Percentiles rank a stretch among this genome's conserved stretches.
These are phyloP conservation scores for Kluyveromyces lactis DNA, from an alignment of 805 yeast genomes.

Conservation along the genomic window DNA sequence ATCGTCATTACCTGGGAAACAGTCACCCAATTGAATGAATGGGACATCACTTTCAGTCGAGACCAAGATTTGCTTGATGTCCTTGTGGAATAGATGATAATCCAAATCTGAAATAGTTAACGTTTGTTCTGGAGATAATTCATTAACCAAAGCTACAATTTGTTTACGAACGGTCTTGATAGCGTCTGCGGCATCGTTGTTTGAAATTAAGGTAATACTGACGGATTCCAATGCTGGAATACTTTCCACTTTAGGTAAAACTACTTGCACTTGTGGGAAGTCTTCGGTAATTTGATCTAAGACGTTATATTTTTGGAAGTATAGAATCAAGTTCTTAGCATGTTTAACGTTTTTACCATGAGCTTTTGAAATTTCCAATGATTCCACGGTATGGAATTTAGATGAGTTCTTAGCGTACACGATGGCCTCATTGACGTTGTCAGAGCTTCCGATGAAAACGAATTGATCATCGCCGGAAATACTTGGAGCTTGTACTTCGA, in stretches of 20 bases:
- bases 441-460: conserved; percentile 55
- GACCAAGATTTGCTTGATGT: conserved; percentile 19
- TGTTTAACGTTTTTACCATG: conserved; percentile 75
- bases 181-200: conserved; percentile 37
- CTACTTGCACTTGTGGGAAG: conserved; percentile 37
- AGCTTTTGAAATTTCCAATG: conserved; percentile 79
- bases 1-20: conserved; percentile 35
- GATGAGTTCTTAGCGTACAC: conserved; percentile 52
- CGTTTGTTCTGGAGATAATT: conserved; percentile 59
- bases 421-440: conserved; percentile 53
- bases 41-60: conserved; percentile 36
- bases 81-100: conserved; percentile 29
- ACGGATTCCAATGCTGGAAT: conserved; percentile 43
- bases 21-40: conserved; percentile 50
- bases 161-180: conserved; percentile 60
- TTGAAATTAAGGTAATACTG: conserved; percentile 53
- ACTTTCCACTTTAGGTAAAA: conserved; percentile 38
- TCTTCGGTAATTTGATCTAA: conserved; percentile 36
- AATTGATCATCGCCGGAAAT: conserved; percentile 40
- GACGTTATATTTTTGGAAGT: conserved; percentile 45
- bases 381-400: conserved; percentile 49
- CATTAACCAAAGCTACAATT: conserved; percentile 66
- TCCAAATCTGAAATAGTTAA: conserved; percentile 56
- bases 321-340: conserved; percentile 66
- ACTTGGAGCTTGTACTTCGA: conserved; percentile 48